A percentile compares a stretch with the other conserved stretches of the same genome.
Evolutionary conservation across 129 eudicot genomes (phyloP).

Genomic region (Flaveria ramosissima): DNA sequence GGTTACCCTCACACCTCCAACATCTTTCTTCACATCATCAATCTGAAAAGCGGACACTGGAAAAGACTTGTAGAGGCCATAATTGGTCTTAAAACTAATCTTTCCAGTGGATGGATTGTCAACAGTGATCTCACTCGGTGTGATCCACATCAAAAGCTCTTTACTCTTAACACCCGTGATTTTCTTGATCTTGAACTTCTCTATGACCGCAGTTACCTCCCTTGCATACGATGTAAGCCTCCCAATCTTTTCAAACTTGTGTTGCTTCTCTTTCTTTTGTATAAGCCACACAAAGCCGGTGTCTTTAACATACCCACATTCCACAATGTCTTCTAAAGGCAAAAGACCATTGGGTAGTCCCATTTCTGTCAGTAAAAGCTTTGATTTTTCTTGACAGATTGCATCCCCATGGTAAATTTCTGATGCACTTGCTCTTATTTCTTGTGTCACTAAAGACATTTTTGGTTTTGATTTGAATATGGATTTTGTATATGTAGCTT

Average conservation of each 20-base stretch:
- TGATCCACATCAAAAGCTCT: slow-evolving; percentile 75
- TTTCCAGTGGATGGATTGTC: slow-evolving; percentile 54
- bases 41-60: slow-evolving; percentile 59
- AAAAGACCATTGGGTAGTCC: slow-evolving; percentile 73
- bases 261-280: slow-evolving; percentile 62
- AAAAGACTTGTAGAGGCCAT: slow-evolving; percentile 57
- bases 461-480: slow-evolving; percentile 1
- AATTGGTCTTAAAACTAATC: slow-evolving; percentile 57
- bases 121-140: slow-evolving; percentile 44
- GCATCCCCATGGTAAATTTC: slow-evolving; percentile 68
- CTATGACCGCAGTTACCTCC: slow-evolving; percentile 60
- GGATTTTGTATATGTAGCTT: not conserved
- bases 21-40: slow-evolving; percentile 48
- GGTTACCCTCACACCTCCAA: slow-evolving; percentile 9
- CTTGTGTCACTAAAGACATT: slow-evolving; percentile 71
- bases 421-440: slow-evolving; percentile 60
- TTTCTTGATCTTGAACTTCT: slow-evolving; percentile 63
- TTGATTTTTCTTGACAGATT: slow-evolving; percentile 50
- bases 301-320: slow-evolving; percentile 64
- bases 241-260: slow-evolving; percentile 64
- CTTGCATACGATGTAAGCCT: slow-evolving; percentile 51
- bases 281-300: slow-evolving; percentile 85
- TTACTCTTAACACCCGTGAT: slow-evolving; percentile 72
- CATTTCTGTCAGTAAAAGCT: slow-evolving; percentile 59
- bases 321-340: slow-evolving; percentile 64